phyloP scores from a whole-genome alignment of 2,329 filamentous ascomycete genomes.

The Emydomyces testavorans region DNA sequence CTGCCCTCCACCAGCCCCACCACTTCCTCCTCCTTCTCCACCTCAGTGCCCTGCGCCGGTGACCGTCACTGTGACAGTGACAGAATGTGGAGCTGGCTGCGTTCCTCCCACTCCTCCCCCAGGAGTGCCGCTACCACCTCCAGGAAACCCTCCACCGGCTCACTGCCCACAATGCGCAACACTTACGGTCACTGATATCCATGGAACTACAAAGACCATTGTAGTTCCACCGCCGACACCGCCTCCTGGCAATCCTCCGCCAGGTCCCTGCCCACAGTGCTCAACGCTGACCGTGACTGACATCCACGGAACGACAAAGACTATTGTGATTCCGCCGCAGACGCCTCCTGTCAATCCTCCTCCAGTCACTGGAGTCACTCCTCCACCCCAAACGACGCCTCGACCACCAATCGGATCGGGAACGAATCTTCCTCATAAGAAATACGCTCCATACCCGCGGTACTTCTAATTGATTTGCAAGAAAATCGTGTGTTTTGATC shows the following conservation, averaged over 20 bases:
- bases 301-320: slow-evolving; percentile 18
- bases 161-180: slow-evolving; percentile 21
- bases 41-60: slow-evolving; percentile 11
- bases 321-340: slow-evolving; percentile 20
- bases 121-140: background rate
- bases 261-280: slow-evolving; percentile 18
- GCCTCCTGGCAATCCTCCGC: background rate
- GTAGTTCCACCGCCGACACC: slow-evolving; percentile 18
- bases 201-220: slow-evolving; percentile 21
- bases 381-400: slow-evolving; percentile 4
- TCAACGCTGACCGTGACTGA: slow-evolving; percentile 23
- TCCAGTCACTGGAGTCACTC: slow-evolving; percentile 6
- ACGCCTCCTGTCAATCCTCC: slow-evolving; percentile 2
- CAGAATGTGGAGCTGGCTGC: slow-evolving; percentile 12
- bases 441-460: background rate
- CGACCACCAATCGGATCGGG: slow-evolving; percentile 4
- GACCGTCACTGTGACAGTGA: slow-evolving; percentile 18
- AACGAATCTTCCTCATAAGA: slow-evolving; percentile 10
- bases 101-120: slow-evolving; percentile 8
- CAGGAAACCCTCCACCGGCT: slow-evolving; percentile 8
- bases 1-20: slow-evolving; percentile 4
- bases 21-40: slow-evolving; percentile 12
- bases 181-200: slow-evolving; percentile 22
- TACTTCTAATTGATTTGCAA: slow-evolving; percentile 2
- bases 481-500: background rate